These are phyloP conservation scores for Elongisporangium undulatum DNA, from an alignment of 352 stramenopile species.

Conservation along the genomic window DNA sequence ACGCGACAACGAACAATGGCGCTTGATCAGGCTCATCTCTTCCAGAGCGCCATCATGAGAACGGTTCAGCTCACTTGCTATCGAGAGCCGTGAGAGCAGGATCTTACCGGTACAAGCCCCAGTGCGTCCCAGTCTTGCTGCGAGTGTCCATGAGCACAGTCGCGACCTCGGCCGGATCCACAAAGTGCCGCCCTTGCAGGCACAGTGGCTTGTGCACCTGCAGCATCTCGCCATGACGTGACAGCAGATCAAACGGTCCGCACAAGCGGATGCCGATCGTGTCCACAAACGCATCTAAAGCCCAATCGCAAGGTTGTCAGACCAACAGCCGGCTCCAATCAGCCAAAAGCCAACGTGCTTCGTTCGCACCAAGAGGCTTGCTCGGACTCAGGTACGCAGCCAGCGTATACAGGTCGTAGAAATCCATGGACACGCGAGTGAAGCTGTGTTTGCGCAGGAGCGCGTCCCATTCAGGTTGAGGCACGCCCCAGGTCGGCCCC, in stretches of 20 bases:
- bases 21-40: conserved; percentile 39
- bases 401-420: conserved; percentile 47
- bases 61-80: not conserved
- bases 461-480: conserved; percentile 27
- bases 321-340: not conserved
- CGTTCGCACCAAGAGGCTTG: conserved; percentile 21
- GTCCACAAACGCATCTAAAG: conserved; percentile 51
- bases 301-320: conserved; percentile 6
- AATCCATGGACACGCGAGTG: conserved; percentile 22
- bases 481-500: conserved; percentile 3
- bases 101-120: conserved; percentile 45
- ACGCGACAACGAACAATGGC: conserved; percentile 35
- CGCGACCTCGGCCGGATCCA: conserved; percentile 51
- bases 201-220: conserved; percentile 32
- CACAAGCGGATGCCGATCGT: conserved; percentile 33
- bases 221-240: conserved; percentile 5
- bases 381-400: conserved; percentile 22
- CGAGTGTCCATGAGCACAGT: conserved; percentile 19
- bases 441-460: conserved; percentile 34
- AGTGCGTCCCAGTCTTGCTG: conserved; percentile 24
- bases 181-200: conserved; percentile 48
- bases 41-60: conserved; percentile 3
- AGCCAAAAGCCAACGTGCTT: not conserved
- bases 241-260: conserved; percentile 48
- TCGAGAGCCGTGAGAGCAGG: not conserved